Conservation (phyloP, 139 green algal genomes). For the Mesostigma viride region DNA sequence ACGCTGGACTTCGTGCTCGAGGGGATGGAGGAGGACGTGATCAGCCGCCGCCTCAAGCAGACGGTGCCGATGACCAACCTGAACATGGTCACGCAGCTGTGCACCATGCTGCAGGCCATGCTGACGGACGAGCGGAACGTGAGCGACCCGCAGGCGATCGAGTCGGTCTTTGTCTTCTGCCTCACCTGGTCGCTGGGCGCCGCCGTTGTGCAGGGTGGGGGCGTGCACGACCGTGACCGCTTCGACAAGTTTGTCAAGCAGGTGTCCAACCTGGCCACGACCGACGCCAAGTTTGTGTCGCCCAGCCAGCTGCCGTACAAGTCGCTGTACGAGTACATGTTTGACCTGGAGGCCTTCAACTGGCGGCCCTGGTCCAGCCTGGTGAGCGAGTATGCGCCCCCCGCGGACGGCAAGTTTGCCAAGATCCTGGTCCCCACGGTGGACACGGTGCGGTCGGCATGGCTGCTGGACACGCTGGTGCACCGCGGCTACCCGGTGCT, state of each 20-base stretch:
- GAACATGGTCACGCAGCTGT: conserved; percentile 71
- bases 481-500: conserved; percentile 39
- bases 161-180: conserved; percentile 64
- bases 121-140: conserved; percentile 29
- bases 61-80: conserved; percentile 62
- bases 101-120: conserved; percentile 53
- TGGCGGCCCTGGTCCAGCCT: conserved; percentile 61
- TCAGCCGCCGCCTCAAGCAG: conserved; percentile 43
- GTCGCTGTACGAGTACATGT: conserved; percentile 74
- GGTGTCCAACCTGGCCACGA: conserved; percentile 42
- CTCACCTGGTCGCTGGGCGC: conserved; percentile 59
- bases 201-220: conserved; percentile 41
- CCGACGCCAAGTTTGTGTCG: conserved; percentile 49
- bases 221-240: conserved; percentile 45
- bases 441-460: conserved; percentile 54
- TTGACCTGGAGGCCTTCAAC: conserved; percentile 45
- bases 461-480: conserved; percentile 21
- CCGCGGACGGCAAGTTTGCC: conserved; percentile 50
- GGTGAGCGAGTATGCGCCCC: conserved; percentile 45
- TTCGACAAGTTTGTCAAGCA: conserved; percentile 65
- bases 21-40: conserved; percentile 62
- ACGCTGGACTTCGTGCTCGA: conserved; percentile 60
- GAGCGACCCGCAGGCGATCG: conserved; percentile 46
- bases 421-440: conserved; percentile 76
- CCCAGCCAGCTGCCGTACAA: conserved; percentile 47